A percentile compares a stretch with the other conserved stretches of the same genome.
Conservation (phyloP, 805 yeast genomes). For the Suhomyces canberraensis region DNA sequence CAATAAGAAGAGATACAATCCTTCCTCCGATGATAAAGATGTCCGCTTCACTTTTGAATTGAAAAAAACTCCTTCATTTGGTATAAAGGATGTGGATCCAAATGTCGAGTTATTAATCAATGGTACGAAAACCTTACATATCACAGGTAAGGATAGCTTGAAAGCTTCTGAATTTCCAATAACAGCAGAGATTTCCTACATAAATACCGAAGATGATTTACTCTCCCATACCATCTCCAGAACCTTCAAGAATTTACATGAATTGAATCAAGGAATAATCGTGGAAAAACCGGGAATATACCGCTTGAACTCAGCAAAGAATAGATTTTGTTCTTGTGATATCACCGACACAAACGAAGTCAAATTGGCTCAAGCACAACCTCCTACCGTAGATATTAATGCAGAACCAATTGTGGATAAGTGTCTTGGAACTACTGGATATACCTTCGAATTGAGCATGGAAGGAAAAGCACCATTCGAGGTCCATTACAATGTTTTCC, state of each 20-base stretch:
- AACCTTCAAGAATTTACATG: slow-evolving; percentile 21
- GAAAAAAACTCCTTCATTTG: slow-evolving; percentile 22
- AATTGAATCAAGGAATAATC: slow-evolving; percentile 26
- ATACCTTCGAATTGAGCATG: slow-evolving; percentile 58
- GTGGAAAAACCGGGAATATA: slow-evolving; percentile 67
- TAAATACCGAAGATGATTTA: neutral
- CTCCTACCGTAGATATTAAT: slow-evolving; percentile 36
- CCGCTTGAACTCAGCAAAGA: slow-evolving; percentile 48
- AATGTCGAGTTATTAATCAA: slow-evolving; percentile 23
- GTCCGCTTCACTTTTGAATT: slow-evolving; percentile 28
- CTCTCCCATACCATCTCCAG: slow-evolving; percentile 13
- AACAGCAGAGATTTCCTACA: slow-evolving; percentile 21
- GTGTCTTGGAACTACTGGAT: slow-evolving; percentile 91
- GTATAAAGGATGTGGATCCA: slow-evolving; percentile 19
- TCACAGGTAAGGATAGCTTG: slow-evolving; percentile 12
- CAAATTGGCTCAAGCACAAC: slow-evolving; percentile 39
- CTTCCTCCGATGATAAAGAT: slow-evolving; percentile 34
- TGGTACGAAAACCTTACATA: slow-evolving; percentile 23
- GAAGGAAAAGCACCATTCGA: slow-evolving; percentile 83
- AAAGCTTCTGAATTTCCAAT: slow-evolving; percentile 47
- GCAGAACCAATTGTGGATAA: slow-evolving; percentile 71
- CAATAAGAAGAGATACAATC: slow-evolving; percentile 31
- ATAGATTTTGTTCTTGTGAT: slow-evolving; percentile 65
- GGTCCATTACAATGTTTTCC: slow-evolving; percentile 59
- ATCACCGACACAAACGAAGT: slow-evolving; percentile 29